Base-by-base conservation (phyloP, 371 early-diverging fungal genomes). In the Mortierella sp. region DNA sequence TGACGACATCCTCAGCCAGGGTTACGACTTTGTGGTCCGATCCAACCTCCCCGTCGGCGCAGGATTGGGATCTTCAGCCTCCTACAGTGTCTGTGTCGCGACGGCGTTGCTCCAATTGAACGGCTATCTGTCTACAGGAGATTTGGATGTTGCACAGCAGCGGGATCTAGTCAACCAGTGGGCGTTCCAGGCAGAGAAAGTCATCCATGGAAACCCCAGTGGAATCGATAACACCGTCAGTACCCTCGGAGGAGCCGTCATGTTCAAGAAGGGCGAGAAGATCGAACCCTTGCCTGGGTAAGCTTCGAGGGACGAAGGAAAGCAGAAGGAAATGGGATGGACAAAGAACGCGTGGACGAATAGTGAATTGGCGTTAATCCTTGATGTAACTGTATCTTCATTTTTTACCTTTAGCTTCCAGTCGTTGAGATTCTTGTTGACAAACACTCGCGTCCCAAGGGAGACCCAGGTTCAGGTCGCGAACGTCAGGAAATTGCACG, bases 41-140 rank as follows among this genome's bases (percentile, higher is more conserved):
- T 97, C 97, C 1, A 85, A 86, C 43, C 74, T 99, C 8, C 99
- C 99, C 3, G 94, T 98, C n/a, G 97, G 98, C 26, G 93, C 98
- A 22, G 99, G 99, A 1, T 90, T 99, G 16, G 99, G 99, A 3
- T 97, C 97, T 7, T 98, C 98, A 7, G 99, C 99, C 1, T 92
- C 98, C 13, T 98, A 92, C 85, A 92, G 94, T 58, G 96, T 96
- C 16, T 91, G 89, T 22, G 72, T 97, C n/a, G 89, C 96, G 2
- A 89, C 97, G 0, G 93, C 94, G 4, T 76, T 99, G 40, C 87
- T 97, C 68, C 79, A 85, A 58, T 79, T 92, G 22, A 87, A 90
- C 1, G 81, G 81, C 8, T 66, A 70, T 16, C 55, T 81, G 55
- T 47, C 71, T 19, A 4, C 50, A 16, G 37, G 45, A 22, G 68